Base-by-base conservation (phyloP, 2,329 filamentous ascomycete species). In the Pseudocercospora pini-densiflorae region DNA sequence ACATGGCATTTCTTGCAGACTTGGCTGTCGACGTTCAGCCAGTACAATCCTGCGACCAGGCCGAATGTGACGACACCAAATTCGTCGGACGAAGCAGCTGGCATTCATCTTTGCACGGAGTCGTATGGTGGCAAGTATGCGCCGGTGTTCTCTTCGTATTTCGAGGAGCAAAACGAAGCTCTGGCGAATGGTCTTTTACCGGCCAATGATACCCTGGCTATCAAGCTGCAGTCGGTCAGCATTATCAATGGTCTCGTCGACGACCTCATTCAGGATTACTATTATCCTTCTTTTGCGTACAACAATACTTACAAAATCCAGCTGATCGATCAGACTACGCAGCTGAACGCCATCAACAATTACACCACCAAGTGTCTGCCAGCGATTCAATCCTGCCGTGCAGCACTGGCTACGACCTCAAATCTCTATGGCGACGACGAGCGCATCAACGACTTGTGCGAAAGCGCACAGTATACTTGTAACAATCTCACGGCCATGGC, bases 241-340 rank as follows among this genome's bases (percentile, higher is more conserved):
- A 90, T 93, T 65, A 81, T 92, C 65, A 92, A 93, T 75, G 90
- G 90, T 12, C 87, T 89, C 69, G 81, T 93, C 40, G 91, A 93
- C 73, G 83, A 86, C 70, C 76, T 88, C 31, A 82, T 88, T 0
- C 89, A 92, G 77, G 81, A 81, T 3, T 84, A 86, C 2, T 86
- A 79, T 71, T 88, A 86, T 69, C 83, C 87, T 0, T 74, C 77
- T 7, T 89, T 89, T 75, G 86, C 86, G 9, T 82, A 83, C 64
- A 86, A 87, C 74, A 92, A 91, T 74, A 88, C 89, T 0, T 93
- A 91, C 74, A 87, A 84, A 8, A 84, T 91, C 64, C 74, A 86
- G 68, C 81, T 85, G 2, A 84, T 91, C 69, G 82, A 83, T 54
- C 79, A 84, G 6, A 82, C 83, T 1, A 81, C 84, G 57, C 83